Evolutionary conservation across 2,329 filamentous ascomycete species (phyloP).

Genomic region (Xylariaceae sp.): DNA sequence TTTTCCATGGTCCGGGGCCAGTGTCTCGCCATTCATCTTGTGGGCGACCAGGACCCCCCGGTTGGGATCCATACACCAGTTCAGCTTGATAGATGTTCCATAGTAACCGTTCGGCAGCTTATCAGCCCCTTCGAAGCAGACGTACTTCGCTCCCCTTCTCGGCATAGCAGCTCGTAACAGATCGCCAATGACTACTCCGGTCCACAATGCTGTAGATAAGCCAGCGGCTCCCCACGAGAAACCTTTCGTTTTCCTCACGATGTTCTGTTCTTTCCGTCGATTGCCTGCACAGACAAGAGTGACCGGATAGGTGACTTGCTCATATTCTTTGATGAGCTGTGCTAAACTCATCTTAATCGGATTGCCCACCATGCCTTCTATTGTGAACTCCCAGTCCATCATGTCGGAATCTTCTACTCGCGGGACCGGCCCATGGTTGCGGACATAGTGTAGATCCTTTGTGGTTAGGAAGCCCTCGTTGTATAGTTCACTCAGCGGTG

Average conservation of each 20-base stretch:
- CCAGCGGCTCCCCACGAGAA: constrained; percentile 94
- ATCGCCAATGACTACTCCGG: constrained; percentile 75
- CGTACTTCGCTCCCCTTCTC: constrained; percentile 71
- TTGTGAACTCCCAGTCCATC: constrained; percentile 77
- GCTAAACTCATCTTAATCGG: constrained; percentile 73
- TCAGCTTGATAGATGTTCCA: constrained; percentile 84
- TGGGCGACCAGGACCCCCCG: constrained; percentile 85
- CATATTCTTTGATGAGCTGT: constrained; percentile 72
- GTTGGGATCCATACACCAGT: constrained; percentile 84
- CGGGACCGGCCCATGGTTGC: constrained; percentile 87
- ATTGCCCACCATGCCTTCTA: constrained; percentile 82
- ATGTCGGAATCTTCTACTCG: constrained; percentile 72
- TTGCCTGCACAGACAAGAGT: constrained; percentile 93
- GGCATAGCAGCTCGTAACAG: constrained; percentile 71
- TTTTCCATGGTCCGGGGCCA: constrained; percentile 83
- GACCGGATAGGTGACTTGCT: constrained; percentile 82
- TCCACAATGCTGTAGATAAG: constrained; percentile 85
- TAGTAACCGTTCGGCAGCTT: constrained; percentile 87
- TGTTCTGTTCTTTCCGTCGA: constrained; percentile 88
- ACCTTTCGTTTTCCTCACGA: constrained; percentile 86
- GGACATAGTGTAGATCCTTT: constrained; percentile 86
- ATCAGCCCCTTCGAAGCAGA: constrained; percentile 91
- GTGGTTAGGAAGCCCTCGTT: constrained; percentile 83
- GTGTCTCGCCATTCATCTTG: constrained; percentile 83
- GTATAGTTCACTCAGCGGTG: constrained; percentile 77